Evolutionary conservation across 1,139 yeast species (phyloP).

Genomic region (Candida sp.): DNA sequence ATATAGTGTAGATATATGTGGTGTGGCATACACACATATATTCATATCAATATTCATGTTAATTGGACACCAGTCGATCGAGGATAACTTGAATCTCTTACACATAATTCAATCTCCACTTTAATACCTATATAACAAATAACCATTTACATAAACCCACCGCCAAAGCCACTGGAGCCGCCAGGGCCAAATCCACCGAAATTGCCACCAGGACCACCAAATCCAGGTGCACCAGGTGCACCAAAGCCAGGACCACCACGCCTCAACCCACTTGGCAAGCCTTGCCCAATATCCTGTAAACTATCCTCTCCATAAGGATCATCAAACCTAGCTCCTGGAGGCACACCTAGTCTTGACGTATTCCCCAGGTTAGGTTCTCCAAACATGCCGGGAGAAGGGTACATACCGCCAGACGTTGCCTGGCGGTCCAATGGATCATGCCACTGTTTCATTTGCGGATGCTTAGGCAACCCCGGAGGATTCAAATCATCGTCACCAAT

Average conservation of each 20-base stretch:
- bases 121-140: no score
- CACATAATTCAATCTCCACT: no score
- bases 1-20: no score
- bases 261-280: constrained; percentile 45
- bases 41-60: no score
- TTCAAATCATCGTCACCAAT: constrained; percentile 51
- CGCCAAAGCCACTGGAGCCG: constrained; percentile 1
- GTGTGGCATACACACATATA: no score
- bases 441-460: constrained; percentile 41
- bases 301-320: constrained; percentile 50
- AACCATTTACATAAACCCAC: background rate
- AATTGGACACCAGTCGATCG: no score
- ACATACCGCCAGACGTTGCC: constrained; percentile 34
- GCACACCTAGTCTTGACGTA: constrained; percentile 30
- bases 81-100: no score
- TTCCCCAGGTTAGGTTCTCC: constrained; percentile 17
- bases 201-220: constrained; percentile 8
- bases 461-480: constrained; percentile 43
- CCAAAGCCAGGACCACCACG: constrained; percentile 16
- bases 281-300: constrained; percentile 40
- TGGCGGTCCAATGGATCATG: constrained; percentile 23
- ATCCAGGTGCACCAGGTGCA: constrained; percentile 7
- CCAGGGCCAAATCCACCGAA: constrained; percentile 5
- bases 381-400: constrained; percentile 55
- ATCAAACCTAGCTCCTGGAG: constrained; percentile 53